These are phyloP conservation scores for Tuber brumale DNA, from an alignment of 495 filamentous ascomycete species.

Conservation along the genomic window DNA sequence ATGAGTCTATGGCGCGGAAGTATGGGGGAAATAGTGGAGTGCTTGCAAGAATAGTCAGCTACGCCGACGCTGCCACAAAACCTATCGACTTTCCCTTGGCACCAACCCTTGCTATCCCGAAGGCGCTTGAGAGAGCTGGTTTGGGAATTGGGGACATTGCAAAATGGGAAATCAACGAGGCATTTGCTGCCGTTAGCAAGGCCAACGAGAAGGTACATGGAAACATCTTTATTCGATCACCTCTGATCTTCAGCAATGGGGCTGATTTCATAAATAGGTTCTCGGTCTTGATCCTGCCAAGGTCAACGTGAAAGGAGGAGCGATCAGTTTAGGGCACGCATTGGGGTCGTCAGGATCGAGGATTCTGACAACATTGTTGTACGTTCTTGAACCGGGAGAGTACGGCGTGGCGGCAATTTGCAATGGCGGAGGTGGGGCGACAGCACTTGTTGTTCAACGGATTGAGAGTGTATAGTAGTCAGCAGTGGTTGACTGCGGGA, in stretches of 20 bases:
- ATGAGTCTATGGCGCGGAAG: constrained; percentile 64
- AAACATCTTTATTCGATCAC: neutral
- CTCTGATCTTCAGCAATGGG: neutral
- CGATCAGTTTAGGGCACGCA: constrained; percentile 89
- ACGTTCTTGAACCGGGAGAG: constrained; percentile 82
- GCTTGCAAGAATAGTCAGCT: constrained; percentile 73
- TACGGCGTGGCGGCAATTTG: constrained; percentile 95
- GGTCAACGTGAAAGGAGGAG: constrained; percentile 84
- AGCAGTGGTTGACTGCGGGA: neutral
- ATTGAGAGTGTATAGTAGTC: constrained; percentile 56
- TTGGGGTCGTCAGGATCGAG: constrained; percentile 89
- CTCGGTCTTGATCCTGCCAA: constrained; percentile 67
- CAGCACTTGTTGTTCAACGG: constrained; percentile 85
- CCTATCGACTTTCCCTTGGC: constrained; percentile 95
- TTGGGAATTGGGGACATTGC: constrained; percentile 83
- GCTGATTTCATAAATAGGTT: constrained; percentile 50
- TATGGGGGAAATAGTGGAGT: constrained; percentile 67
- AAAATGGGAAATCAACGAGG: constrained; percentile 97
- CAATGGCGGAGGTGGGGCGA: constrained; percentile 90
- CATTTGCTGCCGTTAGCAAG: constrained; percentile 92
- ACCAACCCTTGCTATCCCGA: constrained; percentile 82
- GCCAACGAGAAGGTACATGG: constrained; percentile 74
- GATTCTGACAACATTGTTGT: constrained; percentile 82
- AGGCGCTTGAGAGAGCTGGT: constrained; percentile 80
- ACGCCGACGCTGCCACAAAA: constrained; percentile 85